Evolutionary conservation across 1,284 basidiomycete species (phyloP), one percentile per base, ranked within the genome.

Genomic region (Mycena citricolor): DNA sequence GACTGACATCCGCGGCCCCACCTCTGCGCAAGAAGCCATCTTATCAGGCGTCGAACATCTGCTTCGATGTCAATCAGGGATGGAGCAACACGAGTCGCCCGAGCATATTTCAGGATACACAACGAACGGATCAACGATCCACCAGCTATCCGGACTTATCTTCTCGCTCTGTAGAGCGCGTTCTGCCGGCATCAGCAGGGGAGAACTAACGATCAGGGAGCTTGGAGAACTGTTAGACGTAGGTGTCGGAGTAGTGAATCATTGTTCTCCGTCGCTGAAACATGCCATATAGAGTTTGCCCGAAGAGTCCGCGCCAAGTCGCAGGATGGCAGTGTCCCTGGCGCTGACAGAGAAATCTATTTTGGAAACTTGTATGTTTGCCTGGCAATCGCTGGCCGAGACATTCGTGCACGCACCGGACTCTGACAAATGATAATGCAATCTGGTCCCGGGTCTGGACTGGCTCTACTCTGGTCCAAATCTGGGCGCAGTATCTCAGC

Each of bases 221-320:
- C 35, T 57, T 12, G 51, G 53, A 1, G 51, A 53, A 23, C 28
- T 53, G 26, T 38, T 51, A 16, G 56, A 57, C 56, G 61, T 56
- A 41, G 32, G 32, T 42, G 22, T 19, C 28, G 20, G 22, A 37
- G 34, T 12, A 25, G 22, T 33, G 30, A 31, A 13, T 31, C 28
- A 24, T 11, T 37, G 10, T 29, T 30, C 37, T 26, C 24, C 14
- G 12, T 37, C 45, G 32, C 47, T 39, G 42, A 31, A 29, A 21
- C 25, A 20, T 41, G 23, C 32, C 26, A 42, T 52, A 6, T 44
- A 68, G 63, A 44, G 43, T 17, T 39, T 65, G 35, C 52, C 58
- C 14, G 37, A 45, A 12, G 52, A 55, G 14, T 58, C 55, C 53
- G 47, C 38, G n/a, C 62, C 63, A 12, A 67, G n/a, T n/a, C n/a